Evolutionary conservation across 2,329 filamentous ascomycete species (phyloP).

Genomic region (Venturia oleaginea): DNA sequence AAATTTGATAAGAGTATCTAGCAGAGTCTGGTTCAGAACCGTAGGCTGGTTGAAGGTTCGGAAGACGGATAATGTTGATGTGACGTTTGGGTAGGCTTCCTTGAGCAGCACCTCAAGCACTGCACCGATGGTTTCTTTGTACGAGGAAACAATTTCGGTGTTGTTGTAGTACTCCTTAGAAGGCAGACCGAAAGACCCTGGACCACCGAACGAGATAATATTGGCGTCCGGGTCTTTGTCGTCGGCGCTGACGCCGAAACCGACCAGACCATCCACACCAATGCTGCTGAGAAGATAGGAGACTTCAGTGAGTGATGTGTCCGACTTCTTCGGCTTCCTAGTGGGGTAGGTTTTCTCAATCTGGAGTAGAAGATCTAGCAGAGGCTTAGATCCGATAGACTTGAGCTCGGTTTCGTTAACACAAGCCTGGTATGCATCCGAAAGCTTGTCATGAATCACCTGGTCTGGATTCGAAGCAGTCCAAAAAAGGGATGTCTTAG

Average conservation of each 20-base stretch:
- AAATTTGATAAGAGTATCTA: conserved; percentile 43
- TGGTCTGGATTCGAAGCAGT: conserved; percentile 15
- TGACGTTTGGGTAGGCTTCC: conserved; percentile 14
- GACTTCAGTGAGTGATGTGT: conserved; percentile 31
- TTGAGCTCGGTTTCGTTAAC: conserved; percentile 52
- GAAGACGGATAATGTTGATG: conserved; percentile 9
- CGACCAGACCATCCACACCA: conserved; percentile 29
- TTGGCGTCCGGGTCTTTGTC: conserved; percentile 48
- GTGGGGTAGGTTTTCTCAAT: conserved; percentile 40
- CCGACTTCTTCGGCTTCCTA: conserved; percentile 13
- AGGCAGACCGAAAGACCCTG: conserved; percentile 36
- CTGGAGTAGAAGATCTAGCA: conserved; percentile 46
- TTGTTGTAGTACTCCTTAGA: conserved; percentile 29
- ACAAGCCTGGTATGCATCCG: conserved; percentile 56
- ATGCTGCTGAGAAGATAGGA: conserved; percentile 40
- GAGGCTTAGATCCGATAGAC: conserved; percentile 45
- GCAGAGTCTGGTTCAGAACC: conserved; percentile 15
- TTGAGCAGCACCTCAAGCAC: conserved; percentile 28
- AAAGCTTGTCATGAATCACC: conserved; percentile 43
- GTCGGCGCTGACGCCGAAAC: conserved; percentile 28
- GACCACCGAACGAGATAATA: conserved; percentile 40
- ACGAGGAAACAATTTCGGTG: conserved; percentile 25
- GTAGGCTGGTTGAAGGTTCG: conserved; percentile 3
- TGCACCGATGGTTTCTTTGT: conserved; percentile 22
- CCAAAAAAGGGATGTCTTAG: conserved; percentile 29